Conservation (phyloP, 2,329 filamentous ascomycete genomes). For the Cladophialophora bantiana region DNA sequence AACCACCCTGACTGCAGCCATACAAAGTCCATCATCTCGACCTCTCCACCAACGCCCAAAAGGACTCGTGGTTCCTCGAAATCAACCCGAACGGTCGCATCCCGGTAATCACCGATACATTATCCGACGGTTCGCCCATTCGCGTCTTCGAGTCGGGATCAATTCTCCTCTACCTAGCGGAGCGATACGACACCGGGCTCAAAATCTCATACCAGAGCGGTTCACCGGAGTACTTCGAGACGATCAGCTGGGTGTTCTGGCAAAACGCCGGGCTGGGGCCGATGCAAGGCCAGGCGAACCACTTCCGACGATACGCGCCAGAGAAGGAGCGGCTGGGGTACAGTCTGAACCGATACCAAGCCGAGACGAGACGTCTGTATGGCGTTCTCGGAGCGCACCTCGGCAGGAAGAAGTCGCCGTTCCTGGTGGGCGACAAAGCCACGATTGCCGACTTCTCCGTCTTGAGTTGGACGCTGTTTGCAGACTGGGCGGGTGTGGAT, state of each 20-base stretch:
- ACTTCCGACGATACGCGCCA: constrained; percentile 77
- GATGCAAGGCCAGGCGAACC: constrained; percentile 84
- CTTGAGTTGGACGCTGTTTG: not conserved
- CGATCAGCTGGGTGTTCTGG: constrained; percentile 67
- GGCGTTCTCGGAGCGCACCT: constrained; percentile 77
- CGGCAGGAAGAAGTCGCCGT: constrained; percentile 50
- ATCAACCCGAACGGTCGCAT: constrained; percentile 95
- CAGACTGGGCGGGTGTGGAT: constrained; percentile 18
- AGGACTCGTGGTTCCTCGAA: constrained; percentile 85
- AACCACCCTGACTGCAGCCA: too few relatives aligned
- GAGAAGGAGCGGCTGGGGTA: constrained; percentile 70
- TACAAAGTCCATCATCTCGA: constrained; percentile 41
- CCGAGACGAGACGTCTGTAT: constrained; percentile 82
- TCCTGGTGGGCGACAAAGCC: constrained; percentile 56
- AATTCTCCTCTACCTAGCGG: constrained; percentile 85
- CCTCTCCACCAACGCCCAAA: constrained; percentile 71
- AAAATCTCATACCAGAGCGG: constrained; percentile 80
- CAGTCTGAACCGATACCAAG: constrained; percentile 79
- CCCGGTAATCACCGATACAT: constrained; percentile 79
- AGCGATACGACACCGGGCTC: constrained; percentile 79
- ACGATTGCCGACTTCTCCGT: constrained; percentile 69
- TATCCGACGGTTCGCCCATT: constrained; percentile 71
- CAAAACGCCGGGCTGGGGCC: constrained; percentile 77
- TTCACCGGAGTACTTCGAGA: constrained; percentile 76
- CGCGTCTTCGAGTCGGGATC: constrained; percentile 81